Conservation (phyloP, 1,284 basidiomycete species). For the Austroboletus rostrupii region DNA sequence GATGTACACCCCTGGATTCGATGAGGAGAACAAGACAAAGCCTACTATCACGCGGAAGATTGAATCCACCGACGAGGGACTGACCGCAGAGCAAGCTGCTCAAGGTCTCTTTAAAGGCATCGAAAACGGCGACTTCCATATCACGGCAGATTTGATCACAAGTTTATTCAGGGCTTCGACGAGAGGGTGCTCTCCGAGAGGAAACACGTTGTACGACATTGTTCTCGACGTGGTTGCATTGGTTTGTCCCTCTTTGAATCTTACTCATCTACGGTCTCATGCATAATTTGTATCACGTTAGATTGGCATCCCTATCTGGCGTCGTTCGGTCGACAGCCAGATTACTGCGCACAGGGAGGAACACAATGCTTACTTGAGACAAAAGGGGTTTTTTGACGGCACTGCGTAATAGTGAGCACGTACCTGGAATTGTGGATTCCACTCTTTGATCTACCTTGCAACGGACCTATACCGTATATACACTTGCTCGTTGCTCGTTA, state of each 20-base stretch:
- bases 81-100: conserved; percentile 69
- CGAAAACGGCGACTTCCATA: conserved; percentile 70
- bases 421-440: not conserved
- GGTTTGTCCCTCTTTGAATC: conserved; percentile 12
- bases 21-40: conserved; percentile 79
- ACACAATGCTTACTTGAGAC: conserved; percentile 23
- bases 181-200: conserved; percentile 60
- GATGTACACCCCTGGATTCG: conserved; percentile 80
- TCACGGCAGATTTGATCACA: conserved; percentile 69
- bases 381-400: conserved; percentile 26
- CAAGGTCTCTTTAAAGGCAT: conserved; percentile 66
- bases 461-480: not conserved
- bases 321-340: conserved; percentile 25
- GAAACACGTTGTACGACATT: conserved; percentile 19
- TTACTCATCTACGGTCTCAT: not conserved
- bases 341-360: conserved; percentile 27
- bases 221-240: conserved; percentile 23
- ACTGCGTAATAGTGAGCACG: conserved; percentile 2
- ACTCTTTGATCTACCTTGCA: not conserved
- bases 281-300: conserved; percentile 6
- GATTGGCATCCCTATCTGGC: conserved; percentile 33
- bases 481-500: not conserved
- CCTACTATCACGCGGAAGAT: conserved; percentile 78
- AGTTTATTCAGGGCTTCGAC: conserved; percentile 67
- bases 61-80: conserved; percentile 72